A percentile compares a stretch with the other conserved stretches of the same genome.
phyloP scores from a whole-genome alignment of 805 yeast genomes.

The Ogataea henricii region DNA sequence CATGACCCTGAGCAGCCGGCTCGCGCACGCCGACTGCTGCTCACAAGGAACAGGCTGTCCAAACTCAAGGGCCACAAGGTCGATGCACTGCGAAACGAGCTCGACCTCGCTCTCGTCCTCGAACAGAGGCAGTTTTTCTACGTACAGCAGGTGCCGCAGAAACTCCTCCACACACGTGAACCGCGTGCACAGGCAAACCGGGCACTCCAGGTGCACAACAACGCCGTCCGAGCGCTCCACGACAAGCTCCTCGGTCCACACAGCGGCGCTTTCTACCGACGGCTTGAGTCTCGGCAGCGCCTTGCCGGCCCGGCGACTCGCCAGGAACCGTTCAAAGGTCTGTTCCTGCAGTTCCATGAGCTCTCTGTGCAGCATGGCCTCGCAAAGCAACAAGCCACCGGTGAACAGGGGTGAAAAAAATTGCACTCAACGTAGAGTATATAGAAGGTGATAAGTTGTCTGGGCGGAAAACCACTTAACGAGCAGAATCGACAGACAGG shows the following conservation, averaged over 20 bases:
- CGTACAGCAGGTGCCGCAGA: slow-evolving; percentile 12
- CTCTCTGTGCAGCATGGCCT: not conserved
- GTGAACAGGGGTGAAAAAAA: too few species aligned
- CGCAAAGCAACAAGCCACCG: too few species aligned
- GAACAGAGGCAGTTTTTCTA: slow-evolving; percentile 16
- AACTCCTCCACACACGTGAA: slow-evolving; percentile 5
- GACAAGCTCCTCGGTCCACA: not conserved
- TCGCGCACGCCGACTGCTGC: slow-evolving; percentile 1
- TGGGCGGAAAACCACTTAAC: too few species aligned
- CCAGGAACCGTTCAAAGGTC: not conserved
- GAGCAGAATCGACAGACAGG: too few species aligned
- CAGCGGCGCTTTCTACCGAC: not conserved
- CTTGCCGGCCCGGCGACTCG: not conserved
- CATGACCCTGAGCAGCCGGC: slow-evolving; percentile 8
- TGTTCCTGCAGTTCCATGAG: slow-evolving; percentile 3
- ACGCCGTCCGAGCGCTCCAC: slow-evolving; percentile 21
- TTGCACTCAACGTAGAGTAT: too few species aligned
- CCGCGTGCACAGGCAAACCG: slow-evolving; percentile 11
- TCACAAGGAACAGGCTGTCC: slow-evolving; percentile 8
- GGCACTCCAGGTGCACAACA: slow-evolving; percentile 17
- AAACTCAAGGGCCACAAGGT: slow-evolving; percentile 14
- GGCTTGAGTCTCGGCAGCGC: slow-evolving; percentile 12
- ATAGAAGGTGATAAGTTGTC: too few species aligned
- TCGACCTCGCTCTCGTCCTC: slow-evolving; percentile 8
- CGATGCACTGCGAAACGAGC: slow-evolving; percentile 2